Evolutionary conservation across 2,329 filamentous ascomycete genomes (phyloP).

Genomic region (Macrophomina phaseolina): DNA sequence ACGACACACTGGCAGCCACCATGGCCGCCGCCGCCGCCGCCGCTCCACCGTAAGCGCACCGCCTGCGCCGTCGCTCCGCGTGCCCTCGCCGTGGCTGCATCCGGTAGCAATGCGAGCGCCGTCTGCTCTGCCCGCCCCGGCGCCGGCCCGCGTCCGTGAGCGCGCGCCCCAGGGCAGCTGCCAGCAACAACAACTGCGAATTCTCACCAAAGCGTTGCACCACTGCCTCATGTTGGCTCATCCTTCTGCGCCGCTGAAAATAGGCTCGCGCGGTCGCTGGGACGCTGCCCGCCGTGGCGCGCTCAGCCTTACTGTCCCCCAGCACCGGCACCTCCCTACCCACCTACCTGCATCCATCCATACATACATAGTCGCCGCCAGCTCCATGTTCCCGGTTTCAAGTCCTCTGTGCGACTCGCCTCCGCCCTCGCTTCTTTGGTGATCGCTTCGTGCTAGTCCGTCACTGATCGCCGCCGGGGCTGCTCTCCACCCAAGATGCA

Average conservation of each 20-base stretch:
- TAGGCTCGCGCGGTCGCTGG: not conserved
- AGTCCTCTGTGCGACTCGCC: constrained; percentile 20
- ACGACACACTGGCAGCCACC: not conserved
- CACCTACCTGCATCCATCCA: too few relatives aligned
- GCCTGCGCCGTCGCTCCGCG: not conserved
- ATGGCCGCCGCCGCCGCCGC: not conserved
- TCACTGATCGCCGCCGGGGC: constrained; percentile 23
- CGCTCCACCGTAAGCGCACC: constrained; percentile 6
- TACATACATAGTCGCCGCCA: constrained; percentile 11
- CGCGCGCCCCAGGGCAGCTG: not conserved
- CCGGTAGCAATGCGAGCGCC: not conserved
- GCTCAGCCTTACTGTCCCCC: constrained; percentile 17
- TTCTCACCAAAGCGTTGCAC: constrained; percentile 11
- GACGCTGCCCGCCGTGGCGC: not conserved
- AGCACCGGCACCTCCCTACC: not conserved
- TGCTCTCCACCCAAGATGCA: constrained; percentile 19
- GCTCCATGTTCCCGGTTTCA: constrained; percentile 4
- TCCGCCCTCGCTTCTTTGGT: constrained; percentile 24
- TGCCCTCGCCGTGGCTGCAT: not conserved
- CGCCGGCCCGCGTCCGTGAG: not conserved
- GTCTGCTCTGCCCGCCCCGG: not conserved
- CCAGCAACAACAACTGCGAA: too few relatives aligned
- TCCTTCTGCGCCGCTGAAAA: constrained; percentile 12
- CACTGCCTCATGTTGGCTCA: constrained; percentile 24
- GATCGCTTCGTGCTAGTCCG: constrained; percentile 12